A percentile compares a stretch with the other conserved stretches of the same genome.
phyloP scores from a whole-genome alignment of 2,329 filamentous ascomycete genomes.

The Calonectria henricotiae region DNA sequence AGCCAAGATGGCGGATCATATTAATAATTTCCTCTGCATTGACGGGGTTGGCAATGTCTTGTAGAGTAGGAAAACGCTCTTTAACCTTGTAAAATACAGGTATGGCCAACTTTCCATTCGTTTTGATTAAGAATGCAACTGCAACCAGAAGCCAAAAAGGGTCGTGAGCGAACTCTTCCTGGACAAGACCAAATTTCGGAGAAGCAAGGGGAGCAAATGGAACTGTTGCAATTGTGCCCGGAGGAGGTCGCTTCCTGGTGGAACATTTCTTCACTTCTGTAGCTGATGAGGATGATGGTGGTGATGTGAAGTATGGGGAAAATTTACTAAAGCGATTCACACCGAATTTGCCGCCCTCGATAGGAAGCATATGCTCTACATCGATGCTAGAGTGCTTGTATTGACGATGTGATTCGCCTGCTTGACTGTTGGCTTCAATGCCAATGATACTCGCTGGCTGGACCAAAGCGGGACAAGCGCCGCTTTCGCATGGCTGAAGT shows the following conservation, averaged over 20 bases:
- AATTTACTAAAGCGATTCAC: slow-evolving; percentile 40
- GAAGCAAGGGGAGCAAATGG: slow-evolving; percentile 79
- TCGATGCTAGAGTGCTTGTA: slow-evolving; percentile 7
- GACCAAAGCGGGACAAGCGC: neutral
- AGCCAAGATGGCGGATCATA: slow-evolving; percentile 80
- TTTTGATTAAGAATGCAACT: slow-evolving; percentile 89
- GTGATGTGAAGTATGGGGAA: slow-evolving; percentile 57
- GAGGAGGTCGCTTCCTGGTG: slow-evolving; percentile 56
- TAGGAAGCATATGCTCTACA: slow-evolving; percentile 11
- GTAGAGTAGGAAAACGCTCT: slow-evolving; percentile 77
- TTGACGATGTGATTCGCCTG: neutral
- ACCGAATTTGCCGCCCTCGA: slow-evolving; percentile 13
- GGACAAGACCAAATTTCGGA: slow-evolving; percentile 82
- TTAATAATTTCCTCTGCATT: slow-evolving; percentile 68
- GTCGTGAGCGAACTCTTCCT: slow-evolving; percentile 82
- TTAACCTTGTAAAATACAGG: slow-evolving; percentile 83
- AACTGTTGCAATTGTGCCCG: slow-evolving; percentile 69
- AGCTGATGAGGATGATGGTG: slow-evolving; percentile 34
- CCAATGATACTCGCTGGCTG: slow-evolving; percentile 1
- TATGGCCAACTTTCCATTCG: slow-evolving; percentile 80
- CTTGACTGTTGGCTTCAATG: neutral
- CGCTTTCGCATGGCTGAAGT: slow-evolving; percentile 23
- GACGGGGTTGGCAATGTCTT: slow-evolving; percentile 71
- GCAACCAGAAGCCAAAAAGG: slow-evolving; percentile 88
- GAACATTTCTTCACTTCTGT: slow-evolving; percentile 39